Base-by-base conservation (phyloP, 805 yeast genomes). In the Starmera dryadoides region DNA sequence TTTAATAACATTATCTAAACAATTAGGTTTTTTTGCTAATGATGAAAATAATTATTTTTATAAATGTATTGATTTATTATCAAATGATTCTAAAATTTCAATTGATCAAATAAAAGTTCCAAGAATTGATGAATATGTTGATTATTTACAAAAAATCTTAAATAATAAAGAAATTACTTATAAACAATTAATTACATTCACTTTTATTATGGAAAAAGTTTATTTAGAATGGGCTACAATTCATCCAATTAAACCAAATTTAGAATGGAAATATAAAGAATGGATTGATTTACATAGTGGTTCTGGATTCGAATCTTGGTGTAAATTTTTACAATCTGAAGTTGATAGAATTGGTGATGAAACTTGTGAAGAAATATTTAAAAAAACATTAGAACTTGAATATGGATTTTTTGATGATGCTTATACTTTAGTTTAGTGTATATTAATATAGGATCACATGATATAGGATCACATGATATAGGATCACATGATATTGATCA, bases 231-330 rank as follows among this genome's bases (percentile, higher is more conserved):
- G 80, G 81, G 78, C 77, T 1, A 63, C 68, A 25, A 55, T 58
- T 5, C 17, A 30, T 11, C 19, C 19, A 17, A 55, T 49, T 19
- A 46, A 59, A 4, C 41, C 47, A 1, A 49, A 60, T 35, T 53
- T 73, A 28, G 62, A 60, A 20, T 73, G 69, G 63, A 72, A 69
- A 44, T 56, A 68, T 42, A 63, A 68, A 35, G 75, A 71, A 36
- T 75, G 81, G 80, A 65, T 75, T 32, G 64, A 56, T 34, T 53
- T 75, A 37, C 80, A 75, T 45, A 68, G 71, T 43, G 80, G 80
- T 4, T 56, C 55, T 4, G 70, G 53, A 9, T 75, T 75, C 41
- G 58, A 62, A 33, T 50, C 44, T 3, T 75, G 80, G 80, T 68
- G 69, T n/a, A 45, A 56, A 4, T 73, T 75, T 44, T 55, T 75